Conservation (phyloP, 2,329 filamentous ascomycete species). For the Colletotrichum karsti region DNA sequence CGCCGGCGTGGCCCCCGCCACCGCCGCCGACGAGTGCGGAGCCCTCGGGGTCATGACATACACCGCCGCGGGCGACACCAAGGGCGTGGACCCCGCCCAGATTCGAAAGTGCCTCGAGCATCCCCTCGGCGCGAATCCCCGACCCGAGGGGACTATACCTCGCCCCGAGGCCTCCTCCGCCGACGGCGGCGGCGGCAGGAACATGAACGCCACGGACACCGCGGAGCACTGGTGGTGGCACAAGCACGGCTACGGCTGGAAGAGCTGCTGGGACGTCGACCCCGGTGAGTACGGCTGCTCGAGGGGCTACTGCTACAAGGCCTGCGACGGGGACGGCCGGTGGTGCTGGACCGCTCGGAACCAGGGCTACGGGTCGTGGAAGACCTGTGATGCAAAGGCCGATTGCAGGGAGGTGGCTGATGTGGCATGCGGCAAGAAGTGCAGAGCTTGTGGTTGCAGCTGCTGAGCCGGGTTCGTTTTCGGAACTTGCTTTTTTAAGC, state of each 20-base stretch:
- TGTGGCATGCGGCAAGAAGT: background rate
- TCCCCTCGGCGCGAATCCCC: background rate
- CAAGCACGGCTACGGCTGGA: background rate
- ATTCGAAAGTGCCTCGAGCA: constrained; percentile 12
- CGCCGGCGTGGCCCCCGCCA: background rate
- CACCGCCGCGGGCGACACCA: background rate
- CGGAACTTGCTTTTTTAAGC: background rate
- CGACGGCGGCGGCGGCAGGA: background rate
- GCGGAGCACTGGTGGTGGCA: background rate
- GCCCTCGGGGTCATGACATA: constrained; percentile 4
- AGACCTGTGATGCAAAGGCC: background rate
- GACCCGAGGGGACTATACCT: background rate
- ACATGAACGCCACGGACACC: background rate
- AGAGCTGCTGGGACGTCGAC: background rate
- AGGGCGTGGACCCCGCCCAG: background rate
- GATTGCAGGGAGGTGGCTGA: background rate
- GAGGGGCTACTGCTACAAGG: background rate
- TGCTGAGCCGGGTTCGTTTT: background rate
- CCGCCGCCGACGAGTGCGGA: constrained; percentile 8
- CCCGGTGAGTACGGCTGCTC: background rate
- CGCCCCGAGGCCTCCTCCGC: background rate
- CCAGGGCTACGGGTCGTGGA: background rate
- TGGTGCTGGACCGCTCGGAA: constrained; percentile 12
- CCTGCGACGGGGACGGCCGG: background rate
- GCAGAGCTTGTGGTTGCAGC: background rate